These are phyloP conservation scores for Epichloe typhina DNA, from an alignment of 2,329 filamentous ascomycete genomes.

Conservation along the genomic window DNA sequence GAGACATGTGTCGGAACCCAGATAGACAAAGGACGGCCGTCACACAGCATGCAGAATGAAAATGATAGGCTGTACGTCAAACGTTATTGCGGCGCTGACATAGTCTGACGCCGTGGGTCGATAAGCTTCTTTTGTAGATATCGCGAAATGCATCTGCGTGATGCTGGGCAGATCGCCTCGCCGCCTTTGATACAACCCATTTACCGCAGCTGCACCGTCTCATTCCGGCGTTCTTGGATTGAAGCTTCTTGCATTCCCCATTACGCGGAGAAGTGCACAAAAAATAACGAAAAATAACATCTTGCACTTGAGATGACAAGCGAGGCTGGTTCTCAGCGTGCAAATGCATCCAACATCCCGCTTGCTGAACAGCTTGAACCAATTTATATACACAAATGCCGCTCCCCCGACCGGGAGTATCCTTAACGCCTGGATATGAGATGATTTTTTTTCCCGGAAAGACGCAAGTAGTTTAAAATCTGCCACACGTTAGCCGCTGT, in stretches of 20 bases:
- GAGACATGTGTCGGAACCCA: too few species aligned
- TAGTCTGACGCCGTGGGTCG: background rate
- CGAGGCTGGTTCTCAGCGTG: background rate
- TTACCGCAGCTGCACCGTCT: background rate
- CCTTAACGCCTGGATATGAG: conserved; percentile 2
- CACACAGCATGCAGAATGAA: background rate
- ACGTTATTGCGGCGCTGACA: background rate
- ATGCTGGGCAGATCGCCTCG: background rate
- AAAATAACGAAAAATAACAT: background rate
- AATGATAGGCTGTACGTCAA: background rate
- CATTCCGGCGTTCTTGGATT: background rate
- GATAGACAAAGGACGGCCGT: background rate
- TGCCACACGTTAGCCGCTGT: conserved; percentile 11
- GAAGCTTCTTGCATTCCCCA: background rate
- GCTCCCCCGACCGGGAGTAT: background rate
- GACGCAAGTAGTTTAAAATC: conserved; percentile 18
- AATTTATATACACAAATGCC: background rate
- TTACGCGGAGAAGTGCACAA: background rate
- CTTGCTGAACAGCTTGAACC: background rate
- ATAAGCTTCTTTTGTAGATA: background rate
- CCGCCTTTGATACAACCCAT: background rate
- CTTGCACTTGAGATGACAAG: background rate
- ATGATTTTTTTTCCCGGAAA: background rate
- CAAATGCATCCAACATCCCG: background rate
- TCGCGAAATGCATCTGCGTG: background rate